Evolutionary conservation across 371 early-diverging fungal species (phyloP).

Genomic region (Sporodiniella umbellata): DNA sequence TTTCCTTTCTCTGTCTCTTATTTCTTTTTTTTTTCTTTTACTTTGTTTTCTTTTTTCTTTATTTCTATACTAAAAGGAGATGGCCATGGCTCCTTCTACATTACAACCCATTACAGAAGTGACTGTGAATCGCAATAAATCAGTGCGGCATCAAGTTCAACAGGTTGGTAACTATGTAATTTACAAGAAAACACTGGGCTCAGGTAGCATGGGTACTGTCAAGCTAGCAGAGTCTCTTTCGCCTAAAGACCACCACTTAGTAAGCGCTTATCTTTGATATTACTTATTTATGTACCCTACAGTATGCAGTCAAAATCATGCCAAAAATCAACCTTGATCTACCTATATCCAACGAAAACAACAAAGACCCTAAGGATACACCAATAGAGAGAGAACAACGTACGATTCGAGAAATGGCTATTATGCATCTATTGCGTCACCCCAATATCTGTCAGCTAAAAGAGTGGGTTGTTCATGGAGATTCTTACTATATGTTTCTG

Average conservation of each 20-base stretch:
- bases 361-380: slow-evolving; percentile 41
- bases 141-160: slow-evolving; percentile 11
- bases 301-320: slow-evolving; percentile 50
- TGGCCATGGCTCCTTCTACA: not conserved
- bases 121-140: not conserved
- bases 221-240: slow-evolving; percentile 74
- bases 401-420: slow-evolving; percentile 76
- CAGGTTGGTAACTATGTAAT: slow-evolving; percentile 41
- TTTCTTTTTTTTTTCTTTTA: no score
- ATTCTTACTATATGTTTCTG: slow-evolving; percentile 85
- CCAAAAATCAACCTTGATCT: slow-evolving; percentile 31
- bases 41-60: not conserved
- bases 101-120: not conserved
- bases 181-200: slow-evolving; percentile 84
- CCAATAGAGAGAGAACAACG: slow-evolving; percentile 61
- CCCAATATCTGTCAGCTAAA: slow-evolving; percentile 69
- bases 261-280: slow-evolving; percentile 1
- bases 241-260: slow-evolving; percentile 33
- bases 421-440: slow-evolving; percentile 80
- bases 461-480: slow-evolving; percentile 70
- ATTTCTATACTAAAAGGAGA: not conserved
- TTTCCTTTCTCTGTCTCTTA: no score
- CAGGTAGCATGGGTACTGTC: slow-evolving; percentile 98
- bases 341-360: slow-evolving; percentile 4
- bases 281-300: not conserved